Evolutionary conservation across 495 filamentous ascomycete species (phyloP).

Genomic region (Tuber umbilicatum): DNA sequence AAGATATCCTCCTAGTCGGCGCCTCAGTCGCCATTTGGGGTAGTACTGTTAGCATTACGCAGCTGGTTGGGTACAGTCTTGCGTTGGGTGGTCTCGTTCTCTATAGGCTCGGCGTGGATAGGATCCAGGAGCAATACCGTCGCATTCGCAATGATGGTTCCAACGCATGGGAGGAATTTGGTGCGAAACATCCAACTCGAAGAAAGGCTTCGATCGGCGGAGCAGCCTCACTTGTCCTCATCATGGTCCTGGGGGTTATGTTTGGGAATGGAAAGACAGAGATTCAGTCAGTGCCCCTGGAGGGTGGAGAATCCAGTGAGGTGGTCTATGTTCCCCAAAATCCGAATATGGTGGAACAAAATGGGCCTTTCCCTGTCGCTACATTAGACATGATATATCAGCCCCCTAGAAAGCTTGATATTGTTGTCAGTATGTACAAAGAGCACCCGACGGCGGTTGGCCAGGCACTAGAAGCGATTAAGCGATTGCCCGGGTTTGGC

Average conservation of each 20-base stretch:
- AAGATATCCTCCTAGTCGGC: conserved; percentile 90
- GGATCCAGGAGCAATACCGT: conserved; percentile 68
- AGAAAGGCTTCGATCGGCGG: conserved; percentile 69
- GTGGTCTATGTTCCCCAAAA: conserved; percentile 8
- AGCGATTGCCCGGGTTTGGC: conserved; percentile 28
- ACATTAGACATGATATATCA: conserved; percentile 30
- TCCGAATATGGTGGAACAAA: background rate
- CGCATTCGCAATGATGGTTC: conserved; percentile 54
- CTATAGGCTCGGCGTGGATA: conserved; percentile 91
- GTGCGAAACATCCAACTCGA: conserved; percentile 61
- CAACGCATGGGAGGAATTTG: conserved; percentile 75
- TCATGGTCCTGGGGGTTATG: conserved; percentile 56
- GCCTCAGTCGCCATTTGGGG: conserved; percentile 87
- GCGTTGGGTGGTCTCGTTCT: conserved; percentile 85
- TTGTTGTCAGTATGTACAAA: conserved; percentile 45
- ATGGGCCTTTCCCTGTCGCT: conserved; percentile 16
- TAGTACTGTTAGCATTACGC: conserved; percentile 70
- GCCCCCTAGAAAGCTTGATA: conserved; percentile 40
- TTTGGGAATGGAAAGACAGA: conserved; percentile 14
- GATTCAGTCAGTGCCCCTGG: conserved; percentile 9
- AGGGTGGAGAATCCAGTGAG: conserved; percentile 17
- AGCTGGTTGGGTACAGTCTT: conserved; percentile 92
- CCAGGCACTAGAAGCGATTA: conserved; percentile 23
- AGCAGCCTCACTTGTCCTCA: conserved; percentile 54
- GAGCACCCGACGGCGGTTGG: conserved; percentile 40